Base-by-base conservation (phyloP, 1,284 basidiomycete genomes). In the Microbotryum saponariae region DNA sequence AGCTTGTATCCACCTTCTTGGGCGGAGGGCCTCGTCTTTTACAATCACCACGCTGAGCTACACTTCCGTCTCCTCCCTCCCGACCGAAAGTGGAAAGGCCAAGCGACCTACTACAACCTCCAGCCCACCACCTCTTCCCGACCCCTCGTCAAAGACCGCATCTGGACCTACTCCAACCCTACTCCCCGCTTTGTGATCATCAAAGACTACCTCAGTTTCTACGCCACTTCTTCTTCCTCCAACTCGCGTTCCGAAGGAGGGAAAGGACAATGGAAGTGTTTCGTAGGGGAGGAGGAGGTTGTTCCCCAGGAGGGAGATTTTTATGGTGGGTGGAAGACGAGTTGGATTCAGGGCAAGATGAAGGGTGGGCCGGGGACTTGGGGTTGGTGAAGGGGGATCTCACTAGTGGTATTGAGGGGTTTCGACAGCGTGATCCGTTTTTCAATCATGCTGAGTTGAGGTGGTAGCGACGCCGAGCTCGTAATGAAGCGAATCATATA, bases 271-370 rank as follows among this genome's bases (percentile, higher is more conserved):
- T 77, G 75, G 74, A 67, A 56, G 46, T 76, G 75, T 59, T 74
- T 59, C 51, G 76, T 77, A 7, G 75, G 75, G 51, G 74, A 69
- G 5, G 74, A 76, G 56, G 51, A 66, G 51, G 75, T 75, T 2
- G 67, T 60, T 8, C 62, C 73, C 6, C 75, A 76, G 59, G 72
- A 74, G 31, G 75, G 75, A 48, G 54, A 60, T 33, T 75, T 75
- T 51, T 75, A 75, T 56, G 74, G 74, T 6, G 73, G 73, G 0
- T 75, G 74, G 74, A 56, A 71, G 4, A 74, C 74, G 8, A 66
- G 51, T 20, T 70, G 73, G 51, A 69, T 73, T 59, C 63, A 65
- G 23, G 74, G 74, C 10, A 72, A 72, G 55, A 72, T 72, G 71
- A 75, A 74, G 59, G 74, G 74, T 3, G 70, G 71, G 3, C 67